Conservation (phyloP, 805 yeast species). For the Hanseniaspora lindneri region DNA sequence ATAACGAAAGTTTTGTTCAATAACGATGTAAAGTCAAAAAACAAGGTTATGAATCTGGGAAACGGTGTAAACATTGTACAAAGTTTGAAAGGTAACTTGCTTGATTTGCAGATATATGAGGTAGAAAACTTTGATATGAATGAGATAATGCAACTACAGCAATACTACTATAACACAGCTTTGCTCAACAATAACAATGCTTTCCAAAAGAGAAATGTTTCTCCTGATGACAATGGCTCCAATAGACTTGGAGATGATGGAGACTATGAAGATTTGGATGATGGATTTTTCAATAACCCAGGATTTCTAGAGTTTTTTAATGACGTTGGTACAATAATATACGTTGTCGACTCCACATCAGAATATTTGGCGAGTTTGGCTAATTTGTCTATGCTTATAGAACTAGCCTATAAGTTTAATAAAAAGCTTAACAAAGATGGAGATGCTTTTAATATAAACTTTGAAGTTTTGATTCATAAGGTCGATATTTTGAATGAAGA, state of each 20-base stretch:
- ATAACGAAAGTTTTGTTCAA: conserved; percentile 93
- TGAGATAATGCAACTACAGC: conserved; percentile 12
- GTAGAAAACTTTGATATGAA: conserved; percentile 16
- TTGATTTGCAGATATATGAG: conserved; percentile 11
- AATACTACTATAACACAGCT: conserved; percentile 6
- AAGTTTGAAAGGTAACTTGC: conserved; percentile 9
- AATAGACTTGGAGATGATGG: background rate
- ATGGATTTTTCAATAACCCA: conserved; percentile 9
- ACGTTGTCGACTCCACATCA: conserved; percentile 91
- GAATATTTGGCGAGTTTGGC: conserved; percentile 87
- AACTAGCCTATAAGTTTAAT: conserved; percentile 72
- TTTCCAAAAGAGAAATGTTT: background rate
- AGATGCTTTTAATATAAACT: conserved; percentile 14
- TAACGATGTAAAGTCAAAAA: conserved; percentile 73
- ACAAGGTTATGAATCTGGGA: conserved; percentile 11
- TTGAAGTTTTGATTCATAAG: conserved; percentile 84
- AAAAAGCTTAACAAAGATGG: conserved; percentile 58
- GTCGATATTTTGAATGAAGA: conserved; percentile 93
- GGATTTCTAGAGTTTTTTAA: conserved; percentile 45
- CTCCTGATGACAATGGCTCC: background rate
- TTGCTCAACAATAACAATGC: background rate
- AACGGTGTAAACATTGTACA: conserved; percentile 9
- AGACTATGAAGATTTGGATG: conserved; percentile 8
- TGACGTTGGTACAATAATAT: conserved; percentile 79
- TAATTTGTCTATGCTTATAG: conserved; percentile 75